These are phyloP conservation scores for Apiotrichum gamsii DNA, from an alignment of 1,284 basidiomycete species.

Conservation along the genomic window DNA sequence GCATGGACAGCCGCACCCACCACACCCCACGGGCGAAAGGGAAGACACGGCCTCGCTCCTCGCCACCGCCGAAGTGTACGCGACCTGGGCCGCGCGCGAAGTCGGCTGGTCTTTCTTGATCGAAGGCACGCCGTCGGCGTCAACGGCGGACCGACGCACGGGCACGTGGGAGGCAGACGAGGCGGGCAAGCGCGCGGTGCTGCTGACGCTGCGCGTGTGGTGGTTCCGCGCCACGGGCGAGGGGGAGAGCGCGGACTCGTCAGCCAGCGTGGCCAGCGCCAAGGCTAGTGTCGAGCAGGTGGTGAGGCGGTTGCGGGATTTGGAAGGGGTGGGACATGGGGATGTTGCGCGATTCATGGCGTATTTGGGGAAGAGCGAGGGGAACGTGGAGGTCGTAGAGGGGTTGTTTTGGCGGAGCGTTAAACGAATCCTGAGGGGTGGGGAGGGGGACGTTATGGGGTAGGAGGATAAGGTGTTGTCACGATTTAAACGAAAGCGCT, in stretches of 20 bases:
- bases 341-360: constrained; percentile 38
- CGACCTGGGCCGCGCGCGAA: constrained; percentile 46
- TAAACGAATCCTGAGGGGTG: constrained; percentile 34
- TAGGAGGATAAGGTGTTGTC: too few species aligned
- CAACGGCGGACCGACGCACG: constrained; percentile 33
- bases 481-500: too few species aligned
- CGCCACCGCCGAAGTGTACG: constrained; percentile 45
- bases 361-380: constrained; percentile 29
- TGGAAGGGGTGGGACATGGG: constrained; percentile 34
- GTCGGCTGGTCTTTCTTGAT: constrained; percentile 47
- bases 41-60: constrained; percentile 35
- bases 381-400: constrained; percentile 39
- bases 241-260: constrained; percentile 1
- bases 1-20: background rate
- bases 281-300: constrained; percentile 42
- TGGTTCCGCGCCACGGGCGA: constrained; percentile 35
- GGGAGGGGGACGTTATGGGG: constrained; percentile 35
- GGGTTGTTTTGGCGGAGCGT: constrained; percentile 42
- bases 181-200: constrained; percentile 38
- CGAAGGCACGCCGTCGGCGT: constrained; percentile 37
- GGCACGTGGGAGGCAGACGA: constrained; percentile 40
- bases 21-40: background rate
- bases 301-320: constrained; percentile 36
- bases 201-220: constrained; percentile 39
- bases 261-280: constrained; percentile 27